Conservation (phyloP, 257 asterid genomes). For the Thymus quinquecostatus region DNA sequence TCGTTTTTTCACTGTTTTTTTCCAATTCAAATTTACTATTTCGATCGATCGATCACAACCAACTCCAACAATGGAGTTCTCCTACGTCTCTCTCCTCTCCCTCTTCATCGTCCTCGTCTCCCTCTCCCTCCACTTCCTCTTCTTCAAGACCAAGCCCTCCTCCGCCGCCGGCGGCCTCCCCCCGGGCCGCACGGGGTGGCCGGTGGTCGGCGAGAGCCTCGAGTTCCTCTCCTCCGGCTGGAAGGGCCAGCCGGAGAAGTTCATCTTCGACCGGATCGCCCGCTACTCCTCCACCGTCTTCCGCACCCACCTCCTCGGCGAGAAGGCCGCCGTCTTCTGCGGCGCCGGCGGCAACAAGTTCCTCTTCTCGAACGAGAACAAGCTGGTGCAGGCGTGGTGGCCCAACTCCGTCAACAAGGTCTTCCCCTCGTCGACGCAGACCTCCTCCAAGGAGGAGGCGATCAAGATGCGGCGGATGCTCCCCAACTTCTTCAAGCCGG, state of each 20-base stretch:
- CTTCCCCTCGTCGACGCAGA: constrained; percentile 52
- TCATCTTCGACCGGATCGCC: constrained; percentile 54
- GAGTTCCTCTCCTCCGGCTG: constrained; percentile 54
- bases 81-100: constrained; percentile 55
- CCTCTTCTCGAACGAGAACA: constrained; percentile 66
- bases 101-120: constrained; percentile 46
- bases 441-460: constrained; percentile 57
- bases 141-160: constrained; percentile 47
- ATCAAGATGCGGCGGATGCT: constrained; percentile 59
- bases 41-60: no score
- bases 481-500: constrained; percentile 56
- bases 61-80: constrained; percentile 48
- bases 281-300: constrained; percentile 49
- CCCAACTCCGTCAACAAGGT: constrained; percentile 52
- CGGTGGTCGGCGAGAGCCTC: constrained; percentile 56
- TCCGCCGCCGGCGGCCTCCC: constrained; percentile 33
- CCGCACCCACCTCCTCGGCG: constrained; percentile 55
- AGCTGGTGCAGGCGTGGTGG: constrained; percentile 66
- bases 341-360: constrained; percentile 61
- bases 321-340: constrained; percentile 48
- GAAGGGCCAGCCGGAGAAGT: constrained; percentile 63
- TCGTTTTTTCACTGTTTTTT: no score
- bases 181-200: constrained; percentile 58
- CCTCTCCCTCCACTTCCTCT: constrained; percentile 57
- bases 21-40: no score